These are phyloP conservation scores for Cordyceps pruinosa DNA, from an alignment of 2,329 filamentous ascomycete species.

Conservation along the genomic window DNA sequence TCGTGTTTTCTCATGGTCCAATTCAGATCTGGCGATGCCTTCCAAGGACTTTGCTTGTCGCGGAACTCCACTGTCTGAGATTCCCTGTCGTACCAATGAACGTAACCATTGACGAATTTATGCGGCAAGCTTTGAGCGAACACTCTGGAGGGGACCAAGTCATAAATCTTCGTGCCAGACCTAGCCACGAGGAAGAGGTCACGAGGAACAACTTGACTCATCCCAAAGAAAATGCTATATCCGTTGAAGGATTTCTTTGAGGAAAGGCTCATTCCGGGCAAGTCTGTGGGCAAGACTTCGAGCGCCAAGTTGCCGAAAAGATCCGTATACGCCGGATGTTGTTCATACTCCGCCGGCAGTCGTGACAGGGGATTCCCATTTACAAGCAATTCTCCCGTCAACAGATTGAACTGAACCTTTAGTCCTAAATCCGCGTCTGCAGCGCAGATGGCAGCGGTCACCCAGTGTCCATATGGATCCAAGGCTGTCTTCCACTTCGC, in stretches of 20 bases:
- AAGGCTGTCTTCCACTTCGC: neutral
- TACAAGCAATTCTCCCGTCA: conserved; percentile 4
- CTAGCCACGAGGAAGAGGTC: neutral
- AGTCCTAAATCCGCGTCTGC: neutral
- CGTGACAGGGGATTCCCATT: neutral
- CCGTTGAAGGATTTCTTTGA: neutral
- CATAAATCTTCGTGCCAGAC: neutral
- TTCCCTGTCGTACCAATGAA: conserved; percentile 4
- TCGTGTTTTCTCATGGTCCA: neutral
- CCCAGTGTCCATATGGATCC: neutral
- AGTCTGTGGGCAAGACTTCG: neutral
- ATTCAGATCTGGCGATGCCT: neutral
- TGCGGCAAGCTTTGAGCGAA: neutral
- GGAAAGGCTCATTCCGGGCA: conserved; percentile 3
- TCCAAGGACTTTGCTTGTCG: neutral
- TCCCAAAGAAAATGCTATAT: neutral
- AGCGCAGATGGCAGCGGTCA: neutral
- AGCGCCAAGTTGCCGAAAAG: neutral
- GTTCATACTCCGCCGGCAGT: neutral
- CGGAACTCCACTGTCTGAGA: neutral
- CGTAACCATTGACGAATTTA: neutral
- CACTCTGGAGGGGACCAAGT: neutral
- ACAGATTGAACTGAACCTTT: conserved; percentile 13
- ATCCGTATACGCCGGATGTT: neutral
- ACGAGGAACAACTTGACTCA: neutral